Percentiles rank a stretch among this genome's conserved stretches.
Evolutionary conservation across 768 basidiomycete genomes (phyloP).

Genomic region (Plicaturopsis crispa): DNA sequence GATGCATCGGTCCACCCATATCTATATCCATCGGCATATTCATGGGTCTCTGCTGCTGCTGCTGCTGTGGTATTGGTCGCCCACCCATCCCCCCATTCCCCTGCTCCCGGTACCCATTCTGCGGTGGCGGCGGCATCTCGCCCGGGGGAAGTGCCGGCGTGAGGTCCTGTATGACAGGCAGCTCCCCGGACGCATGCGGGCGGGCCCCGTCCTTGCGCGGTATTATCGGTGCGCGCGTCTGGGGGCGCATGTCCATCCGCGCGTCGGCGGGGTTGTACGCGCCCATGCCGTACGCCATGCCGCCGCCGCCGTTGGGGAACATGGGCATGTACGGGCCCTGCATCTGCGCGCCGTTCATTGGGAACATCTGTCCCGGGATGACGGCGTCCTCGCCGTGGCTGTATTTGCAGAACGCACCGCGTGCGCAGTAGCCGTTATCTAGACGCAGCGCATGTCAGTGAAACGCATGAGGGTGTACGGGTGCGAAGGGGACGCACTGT

Average conservation of each 20-base stretch:
- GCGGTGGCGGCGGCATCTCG: conserved; percentile 23
- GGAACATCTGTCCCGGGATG: conserved; percentile 61
- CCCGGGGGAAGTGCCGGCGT: conserved; percentile 46
- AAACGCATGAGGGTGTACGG: not conserved
- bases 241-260: conserved; percentile 72
- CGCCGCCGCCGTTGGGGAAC: conserved; percentile 45
- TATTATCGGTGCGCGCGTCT: conserved; percentile 49
- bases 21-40: conserved; percentile 25
- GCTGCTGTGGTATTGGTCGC: no score
- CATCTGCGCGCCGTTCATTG: conserved; percentile 37
- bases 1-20: conserved; percentile 22
- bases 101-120: conserved; percentile 13
- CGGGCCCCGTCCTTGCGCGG: conserved; percentile 50
- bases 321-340: conserved; percentile 62
- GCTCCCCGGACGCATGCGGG: conserved; percentile 52
- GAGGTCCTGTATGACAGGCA: conserved; percentile 79
- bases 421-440: conserved; percentile 90
- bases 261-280: conserved; percentile 76
- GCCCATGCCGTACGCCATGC: conserved; percentile 48
- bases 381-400: conserved; percentile 90
- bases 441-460: not conserved
- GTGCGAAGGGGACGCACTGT: conserved; percentile 52
- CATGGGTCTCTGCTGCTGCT: conserved; percentile 1
- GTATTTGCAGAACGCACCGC: conserved; percentile 85
- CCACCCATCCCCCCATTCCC: conserved; percentile 14